phyloP scores from a whole-genome alignment of 805 yeast species.

The Schizosaccharomyces osmophilus region DNA sequence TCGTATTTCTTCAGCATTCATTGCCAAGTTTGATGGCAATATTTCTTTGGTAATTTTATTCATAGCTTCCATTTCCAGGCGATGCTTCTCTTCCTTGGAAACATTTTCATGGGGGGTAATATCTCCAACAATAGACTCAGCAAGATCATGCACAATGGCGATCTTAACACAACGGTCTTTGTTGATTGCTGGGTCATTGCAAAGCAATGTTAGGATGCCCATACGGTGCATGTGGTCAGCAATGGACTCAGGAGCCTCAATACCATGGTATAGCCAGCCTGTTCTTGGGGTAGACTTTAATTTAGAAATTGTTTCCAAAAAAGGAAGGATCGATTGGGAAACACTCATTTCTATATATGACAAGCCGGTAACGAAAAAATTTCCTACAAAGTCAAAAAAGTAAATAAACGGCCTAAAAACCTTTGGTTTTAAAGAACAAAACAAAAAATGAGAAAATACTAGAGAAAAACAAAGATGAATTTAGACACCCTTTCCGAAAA shows the following conservation, averaged over 20 bases:
- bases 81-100: conserved; percentile 56
- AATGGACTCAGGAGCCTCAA: conserved; percentile 18
- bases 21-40: conserved; percentile 36
- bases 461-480: too few relatives aligned
- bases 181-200: conserved; percentile 15
- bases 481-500: too few relatives aligned
- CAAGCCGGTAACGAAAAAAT: neutral
- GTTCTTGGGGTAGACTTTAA: conserved; percentile 67
- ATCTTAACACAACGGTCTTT: conserved; percentile 45
- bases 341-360: neutral
- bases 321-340: conserved; percentile 16
- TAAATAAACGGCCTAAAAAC: neutral
- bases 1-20: conserved; percentile 37
- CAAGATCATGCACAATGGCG: conserved; percentile 79
- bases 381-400: neutral
- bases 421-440: too few relatives aligned
- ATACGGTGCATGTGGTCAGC: conserved; percentile 94
- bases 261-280: conserved; percentile 68
- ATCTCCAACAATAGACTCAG: conserved; percentile 85
- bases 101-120: conserved; percentile 63
- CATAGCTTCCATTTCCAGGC: conserved; percentile 55
- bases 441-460: too few relatives aligned
- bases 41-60: conserved; percentile 32
- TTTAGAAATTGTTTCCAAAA: conserved; percentile 42
- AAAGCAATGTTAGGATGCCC: conserved; percentile 56